Conservation (phyloP, 495 filamentous ascomycete genomes). For the Bombardia bombarda region DNA sequence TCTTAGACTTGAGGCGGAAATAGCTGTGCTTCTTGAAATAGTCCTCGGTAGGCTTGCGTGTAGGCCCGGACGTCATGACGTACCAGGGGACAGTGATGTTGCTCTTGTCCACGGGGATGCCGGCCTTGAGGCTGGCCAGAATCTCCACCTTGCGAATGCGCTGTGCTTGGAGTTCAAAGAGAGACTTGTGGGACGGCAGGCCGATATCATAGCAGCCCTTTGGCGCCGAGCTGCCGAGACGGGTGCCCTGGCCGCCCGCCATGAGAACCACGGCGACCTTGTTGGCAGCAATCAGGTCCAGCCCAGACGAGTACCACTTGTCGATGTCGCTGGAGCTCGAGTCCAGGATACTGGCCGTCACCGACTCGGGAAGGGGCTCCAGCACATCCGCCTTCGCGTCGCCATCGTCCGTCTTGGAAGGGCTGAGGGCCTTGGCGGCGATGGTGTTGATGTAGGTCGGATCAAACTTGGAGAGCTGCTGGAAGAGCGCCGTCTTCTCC, state of each 20-base stretch:
- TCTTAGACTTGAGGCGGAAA: slow-evolving; percentile 79
- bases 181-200: slow-evolving; percentile 80
- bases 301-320: slow-evolving; percentile 75
- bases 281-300: slow-evolving; percentile 78
- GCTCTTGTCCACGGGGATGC: slow-evolving; percentile 17
- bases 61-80: slow-evolving; percentile 99
- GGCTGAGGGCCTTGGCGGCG: slow-evolving; percentile 71
- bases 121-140: slow-evolving; percentile 66
- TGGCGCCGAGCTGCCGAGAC: slow-evolving; percentile 86
- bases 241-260: slow-evolving; percentile 94
- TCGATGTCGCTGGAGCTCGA: slow-evolving; percentile 72
- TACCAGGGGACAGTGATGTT: slow-evolving; percentile 89
- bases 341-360: slow-evolving; percentile 86
- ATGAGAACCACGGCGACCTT: slow-evolving; percentile 94
- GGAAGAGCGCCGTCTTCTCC: slow-evolving; percentile 73
- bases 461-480: slow-evolving; percentile 74
- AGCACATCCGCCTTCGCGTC: slow-evolving; percentile 45
- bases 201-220: slow-evolving; percentile 97
- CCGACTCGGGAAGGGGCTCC: slow-evolving; percentile 85
- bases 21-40: slow-evolving; percentile 87
- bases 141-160: slow-evolving; percentile 80
- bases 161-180: slow-evolving; percentile 97
- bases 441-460: slow-evolving; percentile 77
- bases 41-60: slow-evolving; percentile 78
- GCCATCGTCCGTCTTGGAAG: slow-evolving; percentile 50